phyloP scores from a whole-genome alignment of 345 rosid genomes.

The Geranium brycei region DNA sequence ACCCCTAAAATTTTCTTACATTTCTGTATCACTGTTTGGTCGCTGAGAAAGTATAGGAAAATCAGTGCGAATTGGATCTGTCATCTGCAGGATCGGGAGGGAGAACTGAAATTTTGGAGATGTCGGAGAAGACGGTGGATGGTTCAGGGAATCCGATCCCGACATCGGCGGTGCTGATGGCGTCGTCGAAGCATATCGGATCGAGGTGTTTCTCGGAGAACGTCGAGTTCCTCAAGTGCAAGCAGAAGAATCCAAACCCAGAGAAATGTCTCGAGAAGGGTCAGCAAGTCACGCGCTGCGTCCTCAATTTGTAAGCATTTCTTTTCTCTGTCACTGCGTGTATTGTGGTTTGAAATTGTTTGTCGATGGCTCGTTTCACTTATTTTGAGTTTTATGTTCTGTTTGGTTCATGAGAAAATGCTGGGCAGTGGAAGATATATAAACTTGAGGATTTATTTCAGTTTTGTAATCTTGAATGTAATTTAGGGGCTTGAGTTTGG shows the following conservation, averaged over 20 bases:
- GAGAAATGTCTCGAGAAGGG: slow-evolving; percentile 98
- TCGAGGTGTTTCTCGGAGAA: slow-evolving; percentile 58
- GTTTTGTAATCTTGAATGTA: too few species aligned
- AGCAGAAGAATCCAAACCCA: slow-evolving; percentile 93
- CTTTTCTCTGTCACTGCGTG: too few species aligned
- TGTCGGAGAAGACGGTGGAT: slow-evolving; percentile 66
- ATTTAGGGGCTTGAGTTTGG: too few species aligned
- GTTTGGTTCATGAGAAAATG: background rate
- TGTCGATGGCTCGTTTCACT: too few species aligned
- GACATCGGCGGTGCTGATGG: slow-evolving; percentile 78
- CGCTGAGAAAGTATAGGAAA: too few species aligned
- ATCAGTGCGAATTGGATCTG: too few species aligned
- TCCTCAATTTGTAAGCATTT: slow-evolving; percentile 60
- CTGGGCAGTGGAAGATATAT: background rate
- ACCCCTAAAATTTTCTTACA: too few species aligned
- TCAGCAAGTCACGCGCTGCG: slow-evolving; percentile 88
- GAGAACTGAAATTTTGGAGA: slow-evolving; percentile 7
- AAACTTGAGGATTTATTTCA: too few species aligned
- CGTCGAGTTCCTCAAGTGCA: slow-evolving; percentile 83
- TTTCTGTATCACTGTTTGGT: too few species aligned
- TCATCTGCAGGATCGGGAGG: too few species aligned
- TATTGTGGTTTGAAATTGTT: too few species aligned
- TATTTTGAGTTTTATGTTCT: background rate
- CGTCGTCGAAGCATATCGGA: slow-evolving; percentile 78
- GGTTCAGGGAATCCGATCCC: slow-evolving; percentile 76